Percentiles rank a stretch among this genome's conserved stretches.
Evolutionary conservation across 768 basidiomycete species (phyloP).

Genomic region (Boletus reticuloceps): DNA sequence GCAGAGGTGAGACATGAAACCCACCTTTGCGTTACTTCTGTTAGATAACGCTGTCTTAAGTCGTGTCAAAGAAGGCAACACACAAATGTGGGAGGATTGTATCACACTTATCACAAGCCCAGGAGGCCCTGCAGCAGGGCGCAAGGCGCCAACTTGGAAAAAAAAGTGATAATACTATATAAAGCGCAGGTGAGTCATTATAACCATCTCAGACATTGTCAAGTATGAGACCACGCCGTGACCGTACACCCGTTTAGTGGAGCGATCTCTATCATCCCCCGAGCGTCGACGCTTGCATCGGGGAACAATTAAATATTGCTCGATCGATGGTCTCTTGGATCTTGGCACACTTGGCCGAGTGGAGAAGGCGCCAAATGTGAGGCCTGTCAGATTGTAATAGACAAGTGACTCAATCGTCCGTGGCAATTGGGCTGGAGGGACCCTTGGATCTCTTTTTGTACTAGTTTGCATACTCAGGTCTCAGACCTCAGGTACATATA

Average conservation of each 20-base stretch:
- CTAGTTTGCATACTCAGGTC: conserved; percentile 36
- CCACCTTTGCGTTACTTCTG: neutral
- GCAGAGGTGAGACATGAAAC: conserved; percentile 8
- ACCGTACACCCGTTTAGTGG: conserved; percentile 21
- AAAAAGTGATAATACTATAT: conserved; percentile 27
- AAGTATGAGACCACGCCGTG: conserved; percentile 13
- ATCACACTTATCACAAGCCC: neutral
- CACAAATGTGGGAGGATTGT: too few relatives aligned
- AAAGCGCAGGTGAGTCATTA: conserved; percentile 8
- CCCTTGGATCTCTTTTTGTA: conserved; percentile 54
- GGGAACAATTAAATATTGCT: conserved; percentile 35
- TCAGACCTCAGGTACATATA: neutral
- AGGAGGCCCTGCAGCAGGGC: neutral
- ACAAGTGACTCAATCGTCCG: conserved; percentile 65
- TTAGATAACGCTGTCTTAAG: neutral
- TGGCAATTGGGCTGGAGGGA: conserved; percentile 37
- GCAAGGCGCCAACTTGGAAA: neutral
- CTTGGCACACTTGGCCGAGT: conserved; percentile 15
- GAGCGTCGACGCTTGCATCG: conserved; percentile 30
- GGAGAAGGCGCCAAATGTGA: conserved; percentile 34
- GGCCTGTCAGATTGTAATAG: conserved; percentile 66
- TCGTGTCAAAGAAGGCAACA: neutral
- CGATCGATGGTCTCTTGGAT: conserved; percentile 34
- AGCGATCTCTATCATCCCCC: conserved; percentile 21
- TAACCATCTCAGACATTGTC: conserved; percentile 1